Base-by-base conservation (phyloP, 495 filamentous ascomycete species). In the Aspergillus funiculosus region DNA sequence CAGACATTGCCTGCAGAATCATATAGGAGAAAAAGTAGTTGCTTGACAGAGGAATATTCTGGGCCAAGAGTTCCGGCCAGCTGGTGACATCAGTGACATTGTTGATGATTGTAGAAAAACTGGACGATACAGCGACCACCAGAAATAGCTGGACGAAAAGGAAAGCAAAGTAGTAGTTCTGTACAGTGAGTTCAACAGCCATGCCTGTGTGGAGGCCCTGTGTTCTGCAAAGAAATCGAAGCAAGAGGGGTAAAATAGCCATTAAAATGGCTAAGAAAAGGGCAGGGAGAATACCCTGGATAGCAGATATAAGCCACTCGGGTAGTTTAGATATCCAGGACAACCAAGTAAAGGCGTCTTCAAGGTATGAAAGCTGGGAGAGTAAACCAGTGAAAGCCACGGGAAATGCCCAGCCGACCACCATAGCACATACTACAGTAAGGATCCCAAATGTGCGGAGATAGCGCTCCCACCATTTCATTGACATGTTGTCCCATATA, bases 1-100 rank as follows among this genome's bases (percentile, higher is more conserved):
- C 85, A 46, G 86, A 86, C 55, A 98, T 75, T 11, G 89, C 87
- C 59, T 96, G 94, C 14, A 98, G 79, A 60, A 97, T 81, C 81
- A 98, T 89, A 72, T 98, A 98, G 4, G 87, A 89, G 71, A 96
- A 97, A 71, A 97, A 98, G 66, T 95, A 97, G 59, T 96, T 94
- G 50, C 87, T 83, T 2, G 90, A 87, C 63, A 82, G 84, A 28
- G 92, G 92, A 27, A 98, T 74, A 52, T 91, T 91, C 21, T 71
- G 59, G 2, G 91, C 92, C 42, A 98, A 63, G n/a, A 87, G 70
- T 18, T 79, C 59, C 0, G 89, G 80, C 62, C 77, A 71, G 51
- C 73, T 72, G 11, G 63, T 63, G 31, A 87, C 77, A 46, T 88
- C 66, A 9, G 78, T 68, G n/a, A 79, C 61, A 6, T 89, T 64